Base-by-base conservation (phyloP, 352 stramenopile genomes). In the Phytophthora ramorum region DNA sequence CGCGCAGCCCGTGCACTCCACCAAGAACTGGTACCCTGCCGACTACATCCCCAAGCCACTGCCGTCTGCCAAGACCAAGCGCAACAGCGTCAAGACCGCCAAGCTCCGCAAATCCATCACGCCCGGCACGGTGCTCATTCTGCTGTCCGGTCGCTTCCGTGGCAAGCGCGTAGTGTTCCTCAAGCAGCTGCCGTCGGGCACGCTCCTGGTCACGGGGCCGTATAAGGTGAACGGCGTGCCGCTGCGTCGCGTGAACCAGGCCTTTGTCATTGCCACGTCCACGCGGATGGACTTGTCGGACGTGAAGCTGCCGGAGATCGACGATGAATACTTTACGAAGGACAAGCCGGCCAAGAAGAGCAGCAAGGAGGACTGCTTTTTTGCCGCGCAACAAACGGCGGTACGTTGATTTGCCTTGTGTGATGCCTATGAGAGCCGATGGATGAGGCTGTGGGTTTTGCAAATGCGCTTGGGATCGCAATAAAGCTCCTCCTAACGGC, bases 201-300 rank as follows among this genome's bases (percentile, higher is more conserved):
- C 98, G 58, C 81, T 99, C 22, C 86, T 99, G n/a, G 97, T 99
- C 17, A 98, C 96, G 48, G 91, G 98, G 72, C 98, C 98, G 26
- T 99, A 99, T 92, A 98, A 98, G 87, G 90, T 99, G 49, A 99
- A 99, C 89, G 97, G 97, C 65, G 97, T 99, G 30, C 98, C 97
- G 19, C 80, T 99, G 55, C 92, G 97, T 71, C 96, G 98, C 64
- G 96, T 99, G 50, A 99, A 99, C 87, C 97, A 99, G 88, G 86
- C 96, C 40, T 99, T 99, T 78, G 97, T 99, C 38, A 99, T 99
- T 75, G 97, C 95, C 59, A 99, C 98, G 50, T 98, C 92, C 40
- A 98, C 97, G 64, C 99, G 98, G 85, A 82, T 99, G 1, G 88
- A 99, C 87, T 81, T 99, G 47, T 83, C 80, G 41, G 84, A 79